phyloP scores from a whole-genome alignment of 2,329 filamentous ascomycete species.

The Hymenoscyphus salicellus region DNA sequence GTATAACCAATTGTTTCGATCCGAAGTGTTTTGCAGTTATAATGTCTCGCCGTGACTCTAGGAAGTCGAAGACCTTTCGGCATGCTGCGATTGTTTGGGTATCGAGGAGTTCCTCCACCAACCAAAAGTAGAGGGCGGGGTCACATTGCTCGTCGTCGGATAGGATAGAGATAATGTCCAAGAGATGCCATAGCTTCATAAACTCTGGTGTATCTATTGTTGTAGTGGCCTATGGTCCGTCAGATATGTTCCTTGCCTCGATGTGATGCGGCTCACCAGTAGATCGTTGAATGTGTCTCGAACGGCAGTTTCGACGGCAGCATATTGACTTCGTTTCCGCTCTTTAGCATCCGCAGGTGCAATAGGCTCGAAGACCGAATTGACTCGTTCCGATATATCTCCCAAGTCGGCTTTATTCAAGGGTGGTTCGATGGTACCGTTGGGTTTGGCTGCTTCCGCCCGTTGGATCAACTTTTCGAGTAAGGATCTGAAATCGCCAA shows the following conservation, averaged over 20 bases:
- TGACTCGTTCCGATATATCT: slow-evolving; percentile 46
- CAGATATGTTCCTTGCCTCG: slow-evolving; percentile 33
- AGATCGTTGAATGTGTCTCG: slow-evolving; percentile 76
- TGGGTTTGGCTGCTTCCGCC: slow-evolving; percentile 58
- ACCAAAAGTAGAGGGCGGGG: slow-evolving; percentile 78
- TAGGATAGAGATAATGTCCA: slow-evolving; percentile 86
- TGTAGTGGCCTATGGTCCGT: slow-evolving; percentile 60
- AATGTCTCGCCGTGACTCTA: slow-evolving; percentile 87
- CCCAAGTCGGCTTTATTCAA: slow-evolving; percentile 67
- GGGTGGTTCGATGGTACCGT: slow-evolving; percentile 66
- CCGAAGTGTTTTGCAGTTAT: slow-evolving; percentile 79
- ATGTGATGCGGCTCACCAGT: slow-evolving; percentile 57
- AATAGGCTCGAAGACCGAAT: slow-evolving; percentile 37
- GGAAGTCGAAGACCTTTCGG: slow-evolving; percentile 85
- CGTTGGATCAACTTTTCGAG: slow-evolving; percentile 57
- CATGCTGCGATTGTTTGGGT: slow-evolving; percentile 93
- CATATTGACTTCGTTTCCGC: slow-evolving; percentile 54
- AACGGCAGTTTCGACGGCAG: slow-evolving; percentile 78
- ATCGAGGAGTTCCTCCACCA: slow-evolving; percentile 92
- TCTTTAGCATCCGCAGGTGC: slow-evolving; percentile 26
- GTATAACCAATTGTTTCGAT: slow-evolving; percentile 81
- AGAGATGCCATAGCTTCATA: slow-evolving; percentile 83
- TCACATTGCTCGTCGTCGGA: slow-evolving; percentile 79
- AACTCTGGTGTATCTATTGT: slow-evolving; percentile 76
- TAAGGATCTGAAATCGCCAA: slow-evolving; percentile 51